Evolutionary conservation across 768 basidiomycete genomes (phyloP), one percentile per base, ranked within the genome.

Genomic region (Kwoniella sp.): DNA sequence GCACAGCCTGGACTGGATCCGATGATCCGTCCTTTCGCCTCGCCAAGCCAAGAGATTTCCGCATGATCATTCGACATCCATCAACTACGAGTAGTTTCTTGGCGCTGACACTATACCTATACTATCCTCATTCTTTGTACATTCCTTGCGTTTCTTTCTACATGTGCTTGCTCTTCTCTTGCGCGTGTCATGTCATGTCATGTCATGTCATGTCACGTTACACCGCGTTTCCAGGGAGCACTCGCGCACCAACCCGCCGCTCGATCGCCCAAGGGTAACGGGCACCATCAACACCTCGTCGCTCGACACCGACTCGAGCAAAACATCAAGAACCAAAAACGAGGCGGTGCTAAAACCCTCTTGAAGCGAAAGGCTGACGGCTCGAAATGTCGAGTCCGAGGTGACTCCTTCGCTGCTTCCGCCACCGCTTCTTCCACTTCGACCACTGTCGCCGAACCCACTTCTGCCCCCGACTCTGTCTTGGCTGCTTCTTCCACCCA

Each of bases 381-480:
- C 17, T 63, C 65, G 5, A 55, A 68, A 48, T 77, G 76, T 53
- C 67, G 76, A 52, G 68, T 71, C 30, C 55, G 68, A 46, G 69
- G 69, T n/a, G 36, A 57, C 13, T 58, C 55, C 36, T 22, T 58
- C 25, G 9, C 66, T 10, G 21, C 68, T 29, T 58, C 67, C 21
- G 79, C 81, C 36, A 76, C 83, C 44, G 77, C 83, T 22, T 70
- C 80, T 19, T 68, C 77, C 55, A 57, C 50, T 46, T 75, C 80
- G 17, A 80, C 81, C 55, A n/a, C n/a, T n/a, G n/a, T n/a, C n/a
- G 79, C 80, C 52, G 77, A 80, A 48, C 79, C 82, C 24, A 69
- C 84, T 58, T 63, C 85, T 69, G 73, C 84, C 75, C 0, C 68
- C 59, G 17, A 77, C 72, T 25, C 78, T 71, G 30, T 77, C 68